Evolutionary conservation across 2,329 filamentous ascomycete species (phyloP), one percentile per base, ranked within the genome.

Genomic region (Epichloe gansuensis): DNA sequence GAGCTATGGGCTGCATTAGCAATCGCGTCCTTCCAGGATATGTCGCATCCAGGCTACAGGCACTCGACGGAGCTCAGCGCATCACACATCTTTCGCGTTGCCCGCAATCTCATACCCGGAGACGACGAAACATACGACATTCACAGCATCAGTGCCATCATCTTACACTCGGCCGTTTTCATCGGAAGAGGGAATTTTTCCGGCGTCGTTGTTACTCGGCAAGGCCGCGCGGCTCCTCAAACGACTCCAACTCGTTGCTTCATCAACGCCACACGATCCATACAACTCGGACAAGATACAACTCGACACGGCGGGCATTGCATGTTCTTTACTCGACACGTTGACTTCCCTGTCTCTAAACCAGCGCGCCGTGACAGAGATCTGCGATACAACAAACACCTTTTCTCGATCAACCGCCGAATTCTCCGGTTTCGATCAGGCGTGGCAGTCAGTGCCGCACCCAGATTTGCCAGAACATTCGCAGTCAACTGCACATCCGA

Each of bases 131-230:
- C 64, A 3, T 70, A 74, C 53, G 73, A 78, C 46, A 59, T 75
- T 12, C 73, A 62, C 8, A 61, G 63, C 38, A 58, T 64, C 5
- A 59, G 57, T 44, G 61, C 65, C 4, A 57, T 83, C 4, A 63
- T 84, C 1, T 70, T 85, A 0, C 70, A 88, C 2, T 74, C 80
- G 2, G 67, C 89, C 3, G 69, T 85, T 23, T 80, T 84, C 43
- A 67, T 88, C n/a, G 78, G 77, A 0, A 75, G 75, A 48, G 73
- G 75, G 17, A 73, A 78, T n/a, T 72, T 73, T 72, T 13, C 67
- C 76, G 2, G 83, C 85, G 1, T 87, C 85, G 75, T 62, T 85
- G 4, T 65, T 85, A 1, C 71, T 86, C 21, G 84, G 83, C 1
- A 73, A 77, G 55, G 84, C 83, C n/a, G 76, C 80, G 60, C 75